phyloP scores from a whole-genome alignment of 2,329 filamentous ascomycete genomes.

The Dothidotthia symphoricarpi region DNA sequence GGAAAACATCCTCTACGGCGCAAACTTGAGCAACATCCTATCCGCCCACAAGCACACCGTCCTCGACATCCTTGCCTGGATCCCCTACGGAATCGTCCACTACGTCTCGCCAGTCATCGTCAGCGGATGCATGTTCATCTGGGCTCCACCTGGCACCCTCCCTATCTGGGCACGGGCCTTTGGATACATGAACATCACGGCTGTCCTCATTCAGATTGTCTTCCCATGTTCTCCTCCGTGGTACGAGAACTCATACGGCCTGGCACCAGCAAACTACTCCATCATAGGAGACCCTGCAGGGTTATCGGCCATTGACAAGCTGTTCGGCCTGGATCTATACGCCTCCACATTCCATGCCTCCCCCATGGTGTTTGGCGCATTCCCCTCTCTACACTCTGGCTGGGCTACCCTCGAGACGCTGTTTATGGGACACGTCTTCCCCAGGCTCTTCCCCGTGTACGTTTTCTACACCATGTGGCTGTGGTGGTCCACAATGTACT shows the following conservation, averaged over 20 bases:
- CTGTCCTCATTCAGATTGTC: constrained; percentile 81
- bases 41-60: constrained; percentile 82
- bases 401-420: constrained; percentile 86
- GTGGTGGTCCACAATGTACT: constrained; percentile 98
- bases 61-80: constrained; percentile 85
- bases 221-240: constrained; percentile 95
- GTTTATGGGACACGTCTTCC: constrained; percentile 92
- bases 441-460: constrained; percentile 74
- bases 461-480: constrained; percentile 86
- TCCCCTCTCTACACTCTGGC: constrained; percentile 88
- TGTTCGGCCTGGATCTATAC: constrained; percentile 91
- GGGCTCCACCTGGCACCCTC: constrained; percentile 78
- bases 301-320: constrained; percentile 79
- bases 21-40: constrained; percentile 92
- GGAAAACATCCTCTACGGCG: constrained; percentile 94
- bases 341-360: constrained; percentile 88
- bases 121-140: constrained; percentile 79
- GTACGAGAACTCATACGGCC: constrained; percentile 92
- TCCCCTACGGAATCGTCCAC: constrained; percentile 89
- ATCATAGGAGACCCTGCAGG: constrained; percentile 89
- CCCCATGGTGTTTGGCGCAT: constrained; percentile 89
- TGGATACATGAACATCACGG: constrained; percentile 87
- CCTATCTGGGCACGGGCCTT: constrained; percentile 84
- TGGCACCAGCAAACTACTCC: constrained; percentile 88
- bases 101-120: constrained; percentile 82